phyloP scores from a whole-genome alignment of 1,284 basidiomycete genomes.

The Trichosporon coremiiforme region DNA sequence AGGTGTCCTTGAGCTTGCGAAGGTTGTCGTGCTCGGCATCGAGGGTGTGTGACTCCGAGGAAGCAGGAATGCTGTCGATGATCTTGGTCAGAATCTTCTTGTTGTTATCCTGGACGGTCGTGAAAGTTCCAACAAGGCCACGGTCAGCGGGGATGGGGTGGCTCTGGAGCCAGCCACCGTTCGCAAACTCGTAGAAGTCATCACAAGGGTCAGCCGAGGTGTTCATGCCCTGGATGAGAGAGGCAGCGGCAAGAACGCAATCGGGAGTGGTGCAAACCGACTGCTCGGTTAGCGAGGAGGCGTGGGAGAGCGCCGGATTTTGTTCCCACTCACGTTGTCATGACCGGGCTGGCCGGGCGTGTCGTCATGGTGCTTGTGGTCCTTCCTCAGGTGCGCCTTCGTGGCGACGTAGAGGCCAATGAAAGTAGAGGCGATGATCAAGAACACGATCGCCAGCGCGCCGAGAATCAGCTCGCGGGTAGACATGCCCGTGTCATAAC shows the following conservation, averaged over 20 bases:
- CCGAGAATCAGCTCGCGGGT: slow-evolving; percentile 82
- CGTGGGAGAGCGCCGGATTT: slow-evolving; percentile 21
- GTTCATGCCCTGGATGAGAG: slow-evolving; percentile 80
- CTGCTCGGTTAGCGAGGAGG: slow-evolving; percentile 50
- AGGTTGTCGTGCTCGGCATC: slow-evolving; percentile 68
- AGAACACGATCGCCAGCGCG: slow-evolving; percentile 70
- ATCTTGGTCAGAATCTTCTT: slow-evolving; percentile 57
- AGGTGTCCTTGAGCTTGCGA: slow-evolving; percentile 76
- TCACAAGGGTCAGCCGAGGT: slow-evolving; percentile 86
- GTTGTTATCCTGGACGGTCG: slow-evolving; percentile 57
- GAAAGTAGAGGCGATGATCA: slow-evolving; percentile 81
- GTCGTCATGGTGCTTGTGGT: slow-evolving; percentile 47
- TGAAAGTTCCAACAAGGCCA: slow-evolving; percentile 62
- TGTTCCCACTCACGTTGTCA: slow-evolving; percentile 22
- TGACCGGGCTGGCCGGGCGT: slow-evolving; percentile 30
- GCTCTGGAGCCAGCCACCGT: slow-evolving; percentile 76
- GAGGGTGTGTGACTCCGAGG: slow-evolving; percentile 19
- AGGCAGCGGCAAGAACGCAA: slow-evolving; percentile 81
- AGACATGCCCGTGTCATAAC: slow-evolving; percentile 43
- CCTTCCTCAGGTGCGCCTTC: slow-evolving; percentile 70
- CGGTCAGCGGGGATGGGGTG: slow-evolving; percentile 85
- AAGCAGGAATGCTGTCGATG: slow-evolving; percentile 48
- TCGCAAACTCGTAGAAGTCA: slow-evolving; percentile 87
- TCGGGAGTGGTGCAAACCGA: slow-evolving; percentile 72
- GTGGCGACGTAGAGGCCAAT: slow-evolving; percentile 89